Base-by-base conservation (phyloP, 441 rosid species). In the Flueggea neowawraea region DNA sequence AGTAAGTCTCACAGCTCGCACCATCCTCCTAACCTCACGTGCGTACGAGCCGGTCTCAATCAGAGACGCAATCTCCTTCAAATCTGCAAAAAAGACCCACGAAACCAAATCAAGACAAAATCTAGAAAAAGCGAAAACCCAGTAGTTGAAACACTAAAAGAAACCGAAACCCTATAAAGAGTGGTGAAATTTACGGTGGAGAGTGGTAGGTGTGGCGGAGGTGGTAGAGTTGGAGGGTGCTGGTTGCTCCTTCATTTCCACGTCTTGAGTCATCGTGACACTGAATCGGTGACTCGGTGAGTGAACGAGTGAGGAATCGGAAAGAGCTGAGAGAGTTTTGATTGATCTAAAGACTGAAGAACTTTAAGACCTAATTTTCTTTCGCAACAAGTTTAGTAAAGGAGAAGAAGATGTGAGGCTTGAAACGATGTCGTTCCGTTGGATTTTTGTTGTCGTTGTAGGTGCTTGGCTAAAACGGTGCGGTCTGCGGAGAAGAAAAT, bases 41-140 rank as follows among this genome's bases (percentile, higher is more conserved):
- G 79, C 80, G 64, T 80, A 80, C 0, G 85, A 84, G 8, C 85
- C 90, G 0, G 84, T 79, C 76, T 87, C 88, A 50, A 87, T 81
- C 69, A 87, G 69, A n/a, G 81, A 73, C 7, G 84, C 88, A 65
- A 84, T 84, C 77, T 84, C 94, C 82, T 87, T 87, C 90, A 87
- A 84, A 78, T 77, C 88, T 83, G 62, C 61, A 15, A 4, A 39
- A 16, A 14, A 5, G 50, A 50, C 36, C 22, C 6, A 39, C 14
- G 3, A 60, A 4, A 11, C 7, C 28, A 32, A 57, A 33, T 16
- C 6, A 55, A 2, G 52, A 57, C 12, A 4, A 16, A 3, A 56
- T 9, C 9, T 4, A 47, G 9, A 12, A 47, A 9, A 9, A 47
- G 0, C 5, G 9, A 47, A 14, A 47, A 47, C 50, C 50, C 50